Percentiles rank a stretch among this genome's conserved stretches.
Evolutionary conservation across 2,329 filamentous ascomycete genomes (phyloP).

Genomic region (Stachybotrys echinatus): DNA sequence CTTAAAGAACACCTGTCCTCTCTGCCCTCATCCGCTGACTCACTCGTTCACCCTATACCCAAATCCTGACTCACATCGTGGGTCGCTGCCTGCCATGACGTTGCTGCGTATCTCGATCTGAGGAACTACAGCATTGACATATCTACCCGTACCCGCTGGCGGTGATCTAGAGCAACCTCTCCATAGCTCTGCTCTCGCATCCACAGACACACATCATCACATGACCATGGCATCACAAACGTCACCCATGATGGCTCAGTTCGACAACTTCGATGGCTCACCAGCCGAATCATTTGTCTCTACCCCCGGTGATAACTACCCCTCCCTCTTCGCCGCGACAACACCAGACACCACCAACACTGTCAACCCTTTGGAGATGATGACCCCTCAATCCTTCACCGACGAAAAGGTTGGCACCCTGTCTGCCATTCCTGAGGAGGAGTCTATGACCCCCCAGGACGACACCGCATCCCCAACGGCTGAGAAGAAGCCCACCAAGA

Average conservation of each 20-base stretch:
- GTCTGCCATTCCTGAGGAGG: conserved; percentile 17
- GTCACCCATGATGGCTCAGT: conserved; percentile 39
- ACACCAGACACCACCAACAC: conserved; percentile 24
- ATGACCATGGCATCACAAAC: conserved; percentile 31
- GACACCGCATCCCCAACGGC: conserved; percentile 9
- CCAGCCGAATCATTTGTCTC: conserved; percentile 51
- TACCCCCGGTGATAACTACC: conserved; percentile 40
- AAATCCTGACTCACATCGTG: conserved; percentile 13
- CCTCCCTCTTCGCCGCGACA: conserved; percentile 40
- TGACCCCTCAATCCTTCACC: conserved; percentile 38
- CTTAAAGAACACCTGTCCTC: conserved; percentile 7
- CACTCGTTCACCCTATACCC: conserved; percentile 6
- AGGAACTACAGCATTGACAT: conserved; percentile 7
- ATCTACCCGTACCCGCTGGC: background rate
- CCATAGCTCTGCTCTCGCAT: conserved; percentile 3
- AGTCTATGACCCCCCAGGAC: conserved; percentile 5
- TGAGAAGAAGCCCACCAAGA: conserved; percentile 77
- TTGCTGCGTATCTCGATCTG: conserved; percentile 8
- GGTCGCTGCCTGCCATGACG: conserved; percentile 16
- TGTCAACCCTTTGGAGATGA: conserved; percentile 42
- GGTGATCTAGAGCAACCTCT: conserved; percentile 2
- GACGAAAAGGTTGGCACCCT: conserved; percentile 21
- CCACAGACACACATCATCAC: conserved; percentile 10
- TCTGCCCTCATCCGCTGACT: conserved; percentile 11
- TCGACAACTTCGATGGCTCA: conserved; percentile 36